Evolutionary conservation across 768 basidiomycete species (phyloP), one percentile per base, ranked within the genome.

Genomic region (Pulveroboletus sp.): DNA sequence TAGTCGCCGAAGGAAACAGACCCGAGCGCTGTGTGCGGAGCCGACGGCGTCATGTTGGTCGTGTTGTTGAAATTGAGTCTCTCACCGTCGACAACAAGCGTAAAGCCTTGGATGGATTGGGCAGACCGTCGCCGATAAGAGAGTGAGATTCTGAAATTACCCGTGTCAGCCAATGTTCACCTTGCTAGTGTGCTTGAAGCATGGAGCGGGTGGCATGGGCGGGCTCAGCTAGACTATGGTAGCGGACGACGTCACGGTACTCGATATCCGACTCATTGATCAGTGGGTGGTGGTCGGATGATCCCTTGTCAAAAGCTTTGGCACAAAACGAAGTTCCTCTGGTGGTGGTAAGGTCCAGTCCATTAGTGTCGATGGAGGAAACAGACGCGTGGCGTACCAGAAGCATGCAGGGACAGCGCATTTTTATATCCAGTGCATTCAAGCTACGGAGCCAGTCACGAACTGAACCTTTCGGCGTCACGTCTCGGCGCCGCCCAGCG

Each of bases 1-100:
- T 71, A 68, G 17, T 58, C 62, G 2, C 71, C 75, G 11, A 77
- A 60, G 3, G 59, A 44, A 12, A 77, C 66, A 19, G 67, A 47
- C 1, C 64, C 69, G 34, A 27, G 55, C 58, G 7, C 75, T 76
- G 4, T 48, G 54, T 0, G 71, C 72, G 14, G 60, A 61, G 14
- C 75, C 75, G n/a, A 67, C 56, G 65, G 55, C 24, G 58, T 52
- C 11, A 68, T 58, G 38, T 64, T 59, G 12, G 73, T 70, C 26
- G 54, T 45, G n/a, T 61, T 62, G 27, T 61, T 61, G 10, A 70
- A 40, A 6, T 64, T 48, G 11, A 73, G 48, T 6, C 55, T 66
- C 46, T 56, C 45, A 37, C 34, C 26, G 22, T 32, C 20, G 19
- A 66, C 43, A 13, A 56, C 14, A 40, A 66, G 51, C 39, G 54